Percentiles rank a stretch among this genome's conserved stretches.
Evolutionary conservation across 2,329 filamentous ascomycete species (phyloP).

Genomic region (Cordyceps militaris): DNA sequence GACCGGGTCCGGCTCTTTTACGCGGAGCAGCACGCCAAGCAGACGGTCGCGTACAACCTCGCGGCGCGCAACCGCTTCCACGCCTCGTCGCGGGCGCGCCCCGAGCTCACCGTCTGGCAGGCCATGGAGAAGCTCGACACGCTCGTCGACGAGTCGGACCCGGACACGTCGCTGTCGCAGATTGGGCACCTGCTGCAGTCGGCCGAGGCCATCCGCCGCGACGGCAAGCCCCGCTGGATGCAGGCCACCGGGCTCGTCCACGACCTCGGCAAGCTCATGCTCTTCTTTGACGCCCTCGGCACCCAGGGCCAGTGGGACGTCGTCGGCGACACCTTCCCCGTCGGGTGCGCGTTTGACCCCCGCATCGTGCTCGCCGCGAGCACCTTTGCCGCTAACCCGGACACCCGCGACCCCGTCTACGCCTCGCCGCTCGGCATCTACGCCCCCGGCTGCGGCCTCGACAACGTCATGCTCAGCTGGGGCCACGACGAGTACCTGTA

Average conservation of each 20-base stretch:
- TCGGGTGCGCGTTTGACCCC: conserved; percentile 67
- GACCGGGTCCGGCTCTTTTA: conserved; percentile 85
- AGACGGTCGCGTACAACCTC: conserved; percentile 79
- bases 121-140: conserved; percentile 91
- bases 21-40: conserved; percentile 61
- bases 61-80: conserved; percentile 57
- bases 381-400: conserved; percentile 71
- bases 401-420: conserved; percentile 64
- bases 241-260: conserved; percentile 71
- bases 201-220: conserved; percentile 80
- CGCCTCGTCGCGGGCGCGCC: conserved; percentile 51
- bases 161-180: conserved; percentile 78
- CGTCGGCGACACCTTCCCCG: conserved; percentile 78
- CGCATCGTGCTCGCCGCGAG: conserved; percentile 69
- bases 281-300: conserved; percentile 57
- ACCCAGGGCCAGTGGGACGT: conserved; percentile 91
- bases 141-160: conserved; percentile 84
- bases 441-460: conserved; percentile 67
- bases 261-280: conserved; percentile 72
- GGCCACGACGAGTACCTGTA: conserved; percentile 87
- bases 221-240: conserved; percentile 79
- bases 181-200: conserved; percentile 86
- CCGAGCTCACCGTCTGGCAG: conserved; percentile 81
- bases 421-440: conserved; percentile 75
- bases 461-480: conserved; percentile 87